phyloP scores from a whole-genome alignment of 1,284 basidiomycete species.

The Ustilago xerochloae region DNA sequence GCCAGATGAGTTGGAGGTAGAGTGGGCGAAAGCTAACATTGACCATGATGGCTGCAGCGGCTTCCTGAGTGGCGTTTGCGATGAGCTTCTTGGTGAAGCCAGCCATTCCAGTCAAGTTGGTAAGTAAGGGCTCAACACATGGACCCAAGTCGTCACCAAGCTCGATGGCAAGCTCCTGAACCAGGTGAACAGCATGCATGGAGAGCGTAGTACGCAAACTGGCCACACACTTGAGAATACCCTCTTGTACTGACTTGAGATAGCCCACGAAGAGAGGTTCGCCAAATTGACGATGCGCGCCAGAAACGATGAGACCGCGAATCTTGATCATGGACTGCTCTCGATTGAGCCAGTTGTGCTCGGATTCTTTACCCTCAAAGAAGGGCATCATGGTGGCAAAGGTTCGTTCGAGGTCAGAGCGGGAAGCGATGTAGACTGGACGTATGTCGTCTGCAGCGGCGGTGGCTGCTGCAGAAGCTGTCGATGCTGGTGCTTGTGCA shows the following conservation, averaged over 20 bases:
- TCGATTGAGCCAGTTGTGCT: slow-evolving; percentile 91
- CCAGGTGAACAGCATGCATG: slow-evolving; percentile 80
- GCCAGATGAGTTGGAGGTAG: slow-evolving; percentile 80
- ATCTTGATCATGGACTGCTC: slow-evolving; percentile 83
- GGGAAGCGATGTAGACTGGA: slow-evolving; percentile 79
- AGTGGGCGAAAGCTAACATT: slow-evolving; percentile 77
- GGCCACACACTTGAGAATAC: slow-evolving; percentile 84
- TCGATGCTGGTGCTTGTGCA: background rate
- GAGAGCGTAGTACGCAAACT: slow-evolving; percentile 93
- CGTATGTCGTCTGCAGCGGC: slow-evolving; percentile 51
- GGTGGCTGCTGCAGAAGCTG: slow-evolving; percentile 21
- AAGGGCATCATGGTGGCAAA: slow-evolving; percentile 80
- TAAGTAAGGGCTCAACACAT: slow-evolving; percentile 73
- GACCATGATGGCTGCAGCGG: slow-evolving; percentile 77
- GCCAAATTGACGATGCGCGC: slow-evolving; percentile 77
- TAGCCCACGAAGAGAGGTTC: slow-evolving; percentile 78
- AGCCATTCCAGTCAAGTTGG: slow-evolving; percentile 84
- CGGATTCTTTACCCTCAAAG: slow-evolving; percentile 95
- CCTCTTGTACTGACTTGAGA: slow-evolving; percentile 82
- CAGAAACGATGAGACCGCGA: slow-evolving; percentile 90
- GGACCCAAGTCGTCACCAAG: slow-evolving; percentile 74
- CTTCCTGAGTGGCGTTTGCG: slow-evolving; percentile 84
- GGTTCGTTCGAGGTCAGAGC: slow-evolving; percentile 84
- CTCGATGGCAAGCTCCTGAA: slow-evolving; percentile 77
- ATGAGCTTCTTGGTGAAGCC: slow-evolving; percentile 95